Evolutionary conservation across 2,329 filamentous ascomycete genomes (phyloP).

Genomic region (Chalara sp.): DNA sequence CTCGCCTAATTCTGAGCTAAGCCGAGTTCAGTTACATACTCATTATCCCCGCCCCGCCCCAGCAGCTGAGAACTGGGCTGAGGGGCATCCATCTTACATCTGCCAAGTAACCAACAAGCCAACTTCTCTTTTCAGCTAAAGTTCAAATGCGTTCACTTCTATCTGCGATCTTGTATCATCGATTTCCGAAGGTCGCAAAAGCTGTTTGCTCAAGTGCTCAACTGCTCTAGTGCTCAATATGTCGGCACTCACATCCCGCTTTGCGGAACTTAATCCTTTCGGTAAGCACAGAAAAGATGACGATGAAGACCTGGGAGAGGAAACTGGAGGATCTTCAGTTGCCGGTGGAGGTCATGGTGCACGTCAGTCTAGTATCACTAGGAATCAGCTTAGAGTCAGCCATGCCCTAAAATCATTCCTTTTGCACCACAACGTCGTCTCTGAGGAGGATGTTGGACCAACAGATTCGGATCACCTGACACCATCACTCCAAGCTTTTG

Average conservation of each 20-base stretch:
- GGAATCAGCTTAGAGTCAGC: neutral
- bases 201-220: too few species aligned
- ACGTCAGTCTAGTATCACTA: neutral
- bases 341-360: neutral
- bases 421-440: conserved; percentile 38
- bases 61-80: too few species aligned
- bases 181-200: too few species aligned
- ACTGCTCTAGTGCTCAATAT: neutral
- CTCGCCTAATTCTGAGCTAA: too few species aligned
- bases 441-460: conserved; percentile 37
- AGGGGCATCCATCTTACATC: too few species aligned
- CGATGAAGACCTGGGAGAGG: conserved; percentile 26
- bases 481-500: conserved; percentile 40
- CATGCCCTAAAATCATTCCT: neutral
- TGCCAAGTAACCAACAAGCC: too few species aligned
- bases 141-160: too few species aligned
- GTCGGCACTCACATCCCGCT: neutral
- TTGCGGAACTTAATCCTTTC: neutral
- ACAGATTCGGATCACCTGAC: conserved; percentile 38
- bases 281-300: neutral
- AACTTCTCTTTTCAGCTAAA: too few species aligned
- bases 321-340: neutral
- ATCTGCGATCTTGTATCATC: too few species aligned
- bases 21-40: too few species aligned
- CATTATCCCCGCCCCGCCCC: too few species aligned